Evolutionary conservation across 2,329 filamentous ascomycete species (phyloP).

Genomic region (Fusarium annulatum): DNA sequence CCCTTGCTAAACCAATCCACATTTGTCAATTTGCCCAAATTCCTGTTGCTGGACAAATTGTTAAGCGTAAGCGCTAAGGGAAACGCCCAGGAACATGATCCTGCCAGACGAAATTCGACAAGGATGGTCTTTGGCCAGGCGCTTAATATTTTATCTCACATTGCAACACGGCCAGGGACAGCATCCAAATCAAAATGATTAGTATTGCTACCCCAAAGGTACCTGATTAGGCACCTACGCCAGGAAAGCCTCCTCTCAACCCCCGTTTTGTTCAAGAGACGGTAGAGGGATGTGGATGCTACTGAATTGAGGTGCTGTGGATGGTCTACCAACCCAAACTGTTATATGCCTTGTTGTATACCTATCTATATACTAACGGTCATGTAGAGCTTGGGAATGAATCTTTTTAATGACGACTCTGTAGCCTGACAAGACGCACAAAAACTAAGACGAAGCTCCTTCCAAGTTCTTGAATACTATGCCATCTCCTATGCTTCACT

Average conservation of each 20-base stretch:
- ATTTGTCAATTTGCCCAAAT: neutral
- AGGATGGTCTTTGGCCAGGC: neutral
- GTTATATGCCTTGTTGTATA: neutral
- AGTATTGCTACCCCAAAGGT: neutral
- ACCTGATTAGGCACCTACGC: neutral
- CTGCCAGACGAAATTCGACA: neutral
- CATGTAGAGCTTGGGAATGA: too few species aligned
- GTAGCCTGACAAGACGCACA: neutral
- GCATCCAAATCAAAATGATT: neutral
- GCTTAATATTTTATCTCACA: neutral
- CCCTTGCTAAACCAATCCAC: neutral
- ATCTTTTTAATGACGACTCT: neutral
- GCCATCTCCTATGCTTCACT: too few species aligned
- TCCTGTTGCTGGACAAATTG: neutral
- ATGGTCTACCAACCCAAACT: neutral
- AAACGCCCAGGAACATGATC: neutral
- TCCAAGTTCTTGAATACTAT: neutral
- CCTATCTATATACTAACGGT: neutral
- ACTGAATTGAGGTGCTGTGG: neutral
- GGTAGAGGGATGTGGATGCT: neutral
- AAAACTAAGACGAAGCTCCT: too few species aligned
- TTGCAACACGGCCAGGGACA: neutral
- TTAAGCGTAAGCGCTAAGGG: constrained; percentile 5
- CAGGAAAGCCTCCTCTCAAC: neutral
- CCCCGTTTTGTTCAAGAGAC: neutral